These are phyloP conservation scores for Talaromyces adpressus DNA, from an alignment of 495 filamentous ascomycete genomes.

Conservation along the genomic window DNA sequence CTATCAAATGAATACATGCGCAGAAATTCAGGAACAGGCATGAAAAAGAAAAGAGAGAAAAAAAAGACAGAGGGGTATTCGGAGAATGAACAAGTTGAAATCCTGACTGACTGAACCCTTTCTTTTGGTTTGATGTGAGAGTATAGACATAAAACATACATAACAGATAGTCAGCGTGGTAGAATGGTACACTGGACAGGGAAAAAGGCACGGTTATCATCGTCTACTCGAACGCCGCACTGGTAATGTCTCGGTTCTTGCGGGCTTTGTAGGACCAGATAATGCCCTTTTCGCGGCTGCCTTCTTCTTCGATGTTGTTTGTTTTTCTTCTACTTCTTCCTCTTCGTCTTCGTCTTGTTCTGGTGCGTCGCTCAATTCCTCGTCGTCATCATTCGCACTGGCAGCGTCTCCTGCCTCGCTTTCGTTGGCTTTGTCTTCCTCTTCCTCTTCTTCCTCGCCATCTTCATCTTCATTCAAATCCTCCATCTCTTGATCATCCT, in stretches of 20 bases:
- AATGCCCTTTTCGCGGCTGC: constrained; percentile 11
- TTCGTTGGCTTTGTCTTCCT: constrained; percentile 19
- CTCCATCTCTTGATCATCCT: constrained; percentile 52
- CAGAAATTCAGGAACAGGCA: constrained; percentile 2
- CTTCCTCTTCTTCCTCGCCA: constrained; percentile 17
- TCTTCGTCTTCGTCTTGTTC: constrained; percentile 14
- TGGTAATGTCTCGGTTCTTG: constrained; percentile 20
- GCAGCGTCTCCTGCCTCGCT: constrained; percentile 21
- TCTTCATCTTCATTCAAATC: constrained; percentile 24
- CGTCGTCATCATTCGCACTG: constrained; percentile 13
- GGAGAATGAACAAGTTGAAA: neutral
- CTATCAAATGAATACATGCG: constrained; percentile 1
- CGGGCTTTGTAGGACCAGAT: constrained; percentile 11
- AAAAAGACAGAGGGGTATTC: constrained; percentile 22
- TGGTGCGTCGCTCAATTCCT: constrained; percentile 16
- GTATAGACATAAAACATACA: neutral
- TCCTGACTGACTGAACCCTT: neutral
- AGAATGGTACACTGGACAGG: neutral
- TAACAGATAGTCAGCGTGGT: neutral
- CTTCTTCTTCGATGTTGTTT: constrained; percentile 17
- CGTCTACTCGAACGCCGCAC: constrained; percentile 34
- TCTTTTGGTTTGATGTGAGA: neutral
- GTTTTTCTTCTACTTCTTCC: neutral
- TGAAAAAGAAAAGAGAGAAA: neutral
- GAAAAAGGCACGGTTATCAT: constrained; percentile 15